A percentile compares a stretch with the other conserved stretches of the same genome.
phyloP scores from a whole-genome alignment of 345 rosid species.

The Aquilaria malaccensis region DNA sequence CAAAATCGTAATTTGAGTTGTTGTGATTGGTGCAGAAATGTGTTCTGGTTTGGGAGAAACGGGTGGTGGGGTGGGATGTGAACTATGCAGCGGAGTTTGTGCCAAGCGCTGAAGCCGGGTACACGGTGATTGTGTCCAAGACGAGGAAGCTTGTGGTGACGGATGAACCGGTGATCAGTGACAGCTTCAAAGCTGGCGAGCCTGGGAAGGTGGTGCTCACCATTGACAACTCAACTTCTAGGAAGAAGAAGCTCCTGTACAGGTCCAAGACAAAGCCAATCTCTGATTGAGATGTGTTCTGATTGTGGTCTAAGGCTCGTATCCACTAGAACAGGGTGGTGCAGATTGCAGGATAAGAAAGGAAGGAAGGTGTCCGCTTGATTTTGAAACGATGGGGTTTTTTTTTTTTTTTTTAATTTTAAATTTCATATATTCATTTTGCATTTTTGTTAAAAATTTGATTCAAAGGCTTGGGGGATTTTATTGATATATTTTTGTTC shows the following conservation, averaged over 20 bases:
- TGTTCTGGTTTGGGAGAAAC: slow-evolving; percentile 56
- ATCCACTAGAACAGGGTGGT: slow-evolving; percentile 5
- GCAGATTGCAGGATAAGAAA: slow-evolving; percentile 11
- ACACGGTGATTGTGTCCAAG: slow-evolving; percentile 74
- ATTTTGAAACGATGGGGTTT: slow-evolving; percentile 2
- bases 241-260: slow-evolving; percentile 88
- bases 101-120: slow-evolving; percentile 54
- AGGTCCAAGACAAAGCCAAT: slow-evolving; percentile 71
- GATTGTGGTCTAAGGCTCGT: background rate
- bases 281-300: slow-evolving; percentile 18
- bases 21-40: slow-evolving; percentile 33
- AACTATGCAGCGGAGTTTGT: slow-evolving; percentile 73
- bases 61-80: slow-evolving; percentile 82
- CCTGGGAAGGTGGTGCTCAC: slow-evolving; percentile 69
- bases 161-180: slow-evolving; percentile 56
- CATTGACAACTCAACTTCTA: slow-evolving; percentile 63
- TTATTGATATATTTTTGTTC: slow-evolving; percentile 4
- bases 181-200: slow-evolving; percentile 58
- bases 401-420: background rate
- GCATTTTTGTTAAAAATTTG: background rate
- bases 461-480: slow-evolving; percentile 14
- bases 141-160: slow-evolving; percentile 38
- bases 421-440: background rate
- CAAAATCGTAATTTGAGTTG: background rate
- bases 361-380: slow-evolving; percentile 5